A percentile compares a stretch with the other conserved stretches of the same genome.
These are phyloP conservation scores for Lasiodiplodia theobromae DNA, from an alignment of 2,329 filamentous ascomycete species.

Conservation along the genomic window DNA sequence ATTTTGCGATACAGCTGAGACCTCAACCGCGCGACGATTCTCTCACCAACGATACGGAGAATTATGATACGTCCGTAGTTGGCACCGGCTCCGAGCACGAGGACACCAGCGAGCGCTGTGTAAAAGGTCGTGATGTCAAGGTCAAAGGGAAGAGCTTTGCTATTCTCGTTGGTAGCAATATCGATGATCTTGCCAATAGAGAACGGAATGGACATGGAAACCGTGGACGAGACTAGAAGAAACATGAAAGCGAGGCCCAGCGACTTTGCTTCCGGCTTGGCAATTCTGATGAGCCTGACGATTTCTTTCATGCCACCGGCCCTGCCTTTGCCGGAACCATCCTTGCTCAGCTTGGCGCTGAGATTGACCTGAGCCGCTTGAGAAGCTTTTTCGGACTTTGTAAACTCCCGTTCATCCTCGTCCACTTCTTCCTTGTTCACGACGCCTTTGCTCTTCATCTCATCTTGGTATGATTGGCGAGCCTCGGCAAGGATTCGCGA, in stretches of 20 bases:
- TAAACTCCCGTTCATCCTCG: slow-evolving; percentile 66
- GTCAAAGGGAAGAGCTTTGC: slow-evolving; percentile 76
- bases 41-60: slow-evolving; percentile 90
- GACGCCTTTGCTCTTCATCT: slow-evolving; percentile 47
- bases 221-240: slow-evolving; percentile 85
- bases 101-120: slow-evolving; percentile 72
- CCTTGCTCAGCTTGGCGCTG: slow-evolving; percentile 84
- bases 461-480: slow-evolving; percentile 47
- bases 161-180: slow-evolving; percentile 72
- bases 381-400: slow-evolving; percentile 80
- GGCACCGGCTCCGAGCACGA: slow-evolving; percentile 83
- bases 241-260: slow-evolving; percentile 84
- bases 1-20: slow-evolving; percentile 91
- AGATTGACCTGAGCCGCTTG: slow-evolving; percentile 90
- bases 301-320: slow-evolving; percentile 74
- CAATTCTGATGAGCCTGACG: slow-evolving; percentile 87
- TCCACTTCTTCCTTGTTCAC: slow-evolving; percentile 49
- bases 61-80: slow-evolving; percentile 96
- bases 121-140: slow-evolving; percentile 90
- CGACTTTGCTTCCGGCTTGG: slow-evolving; percentile 80
- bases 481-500: slow-evolving; percentile 12
- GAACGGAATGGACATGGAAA: slow-evolving; percentile 96
- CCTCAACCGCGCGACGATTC: slow-evolving; percentile 88
- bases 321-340: slow-evolving; percentile 63
- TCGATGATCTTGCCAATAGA: slow-evolving; percentile 96